Percentiles rank a stretch among this genome's conserved stretches.
These are phyloP conservation scores for Basipetospora chlamydospora DNA, from an alignment of 2,329 filamentous ascomycete species.

Conservation along the genomic window DNA sequence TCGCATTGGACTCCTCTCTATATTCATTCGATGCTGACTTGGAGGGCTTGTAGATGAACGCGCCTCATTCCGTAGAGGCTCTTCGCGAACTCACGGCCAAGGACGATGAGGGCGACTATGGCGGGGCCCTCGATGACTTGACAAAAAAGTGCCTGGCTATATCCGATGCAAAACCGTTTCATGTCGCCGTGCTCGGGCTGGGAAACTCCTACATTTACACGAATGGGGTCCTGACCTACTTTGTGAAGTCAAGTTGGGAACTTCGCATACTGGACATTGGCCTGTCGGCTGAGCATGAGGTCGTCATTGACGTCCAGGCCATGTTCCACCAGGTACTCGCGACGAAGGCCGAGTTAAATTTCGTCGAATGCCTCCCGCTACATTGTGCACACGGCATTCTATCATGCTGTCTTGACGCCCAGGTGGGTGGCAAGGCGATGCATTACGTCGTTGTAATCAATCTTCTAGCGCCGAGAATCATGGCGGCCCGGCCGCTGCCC, in stretches of 20 bases:
- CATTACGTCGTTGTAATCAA: constrained; percentile 33
- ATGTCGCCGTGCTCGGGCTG: constrained; percentile 42
- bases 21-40: background rate
- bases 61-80: constrained; percentile 1
- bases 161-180: constrained; percentile 46
- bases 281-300: constrained; percentile 29
- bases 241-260: too few species aligned
- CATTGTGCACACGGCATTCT: constrained; percentile 43
- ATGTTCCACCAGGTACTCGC: constrained; percentile 22
- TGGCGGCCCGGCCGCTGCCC: constrained; percentile 25
- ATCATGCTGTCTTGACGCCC: constrained; percentile 34
- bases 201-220: constrained; percentile 48
- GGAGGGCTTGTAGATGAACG: background rate
- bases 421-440: too few species aligned
- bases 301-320: constrained; percentile 37
- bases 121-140: constrained; percentile 32
- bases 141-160: constrained; percentile 47
- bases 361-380: too few species aligned
- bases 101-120: background rate
- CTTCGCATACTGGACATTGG: constrained; percentile 47
- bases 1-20: too few species aligned
- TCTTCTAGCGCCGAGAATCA: constrained; percentile 29
- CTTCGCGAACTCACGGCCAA: background rate
- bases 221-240: constrained; percentile 51
- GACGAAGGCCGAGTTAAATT: too few species aligned